Percentiles rank a stretch among this genome's conserved stretches.
Evolutionary conservation across 352 stramenopile species (phyloP).

Genomic region (Phytophthora ohioensis): DNA sequence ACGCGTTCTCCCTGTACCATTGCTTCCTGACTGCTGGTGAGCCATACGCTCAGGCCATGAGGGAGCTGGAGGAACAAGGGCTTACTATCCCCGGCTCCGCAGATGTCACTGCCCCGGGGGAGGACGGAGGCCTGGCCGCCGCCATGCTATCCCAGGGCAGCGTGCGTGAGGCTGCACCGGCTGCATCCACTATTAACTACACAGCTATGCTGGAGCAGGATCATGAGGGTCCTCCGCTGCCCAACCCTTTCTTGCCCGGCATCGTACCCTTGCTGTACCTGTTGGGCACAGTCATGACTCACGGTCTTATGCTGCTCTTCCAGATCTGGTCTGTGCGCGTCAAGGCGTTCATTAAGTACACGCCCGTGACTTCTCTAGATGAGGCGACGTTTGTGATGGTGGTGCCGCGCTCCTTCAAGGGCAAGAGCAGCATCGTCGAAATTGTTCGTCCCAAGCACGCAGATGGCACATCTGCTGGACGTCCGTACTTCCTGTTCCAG

Average conservation of each 20-base stretch:
- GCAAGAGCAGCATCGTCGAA: constrained; percentile 86
- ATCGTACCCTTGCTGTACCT: constrained; percentile 92
- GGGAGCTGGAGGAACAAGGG: constrained; percentile 73
- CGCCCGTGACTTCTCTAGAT: constrained; percentile 61
- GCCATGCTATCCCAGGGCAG: constrained; percentile 76
- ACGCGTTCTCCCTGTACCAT: constrained; percentile 77
- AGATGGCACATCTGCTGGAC: constrained; percentile 47
- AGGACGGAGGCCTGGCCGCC: constrained; percentile 69
- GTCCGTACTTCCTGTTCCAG: constrained; percentile 87
- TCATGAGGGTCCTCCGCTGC: constrained; percentile 75
- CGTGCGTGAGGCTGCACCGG: constrained; percentile 58
- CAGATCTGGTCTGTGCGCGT: constrained; percentile 90
- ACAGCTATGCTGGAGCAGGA: constrained; percentile 64
- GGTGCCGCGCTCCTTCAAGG: constrained; percentile 86
- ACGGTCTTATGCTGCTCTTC: constrained; percentile 90
- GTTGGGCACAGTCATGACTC: constrained; percentile 76
- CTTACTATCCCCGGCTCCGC: constrained; percentile 46
- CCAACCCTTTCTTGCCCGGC: constrained; percentile 91
- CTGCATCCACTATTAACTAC: constrained; percentile 57
- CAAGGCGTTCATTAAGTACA: constrained; percentile 88
- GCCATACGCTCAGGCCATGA: constrained; percentile 79
- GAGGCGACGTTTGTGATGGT: constrained; percentile 85
- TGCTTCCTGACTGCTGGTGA: constrained; percentile 71
- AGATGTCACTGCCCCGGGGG: constrained; percentile 28
- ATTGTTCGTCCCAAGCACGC: constrained; percentile 53